Evolutionary conservation across 225 moss, liverwort and hornwort species (phyloP).

Genomic region (Asterella californica): DNA sequence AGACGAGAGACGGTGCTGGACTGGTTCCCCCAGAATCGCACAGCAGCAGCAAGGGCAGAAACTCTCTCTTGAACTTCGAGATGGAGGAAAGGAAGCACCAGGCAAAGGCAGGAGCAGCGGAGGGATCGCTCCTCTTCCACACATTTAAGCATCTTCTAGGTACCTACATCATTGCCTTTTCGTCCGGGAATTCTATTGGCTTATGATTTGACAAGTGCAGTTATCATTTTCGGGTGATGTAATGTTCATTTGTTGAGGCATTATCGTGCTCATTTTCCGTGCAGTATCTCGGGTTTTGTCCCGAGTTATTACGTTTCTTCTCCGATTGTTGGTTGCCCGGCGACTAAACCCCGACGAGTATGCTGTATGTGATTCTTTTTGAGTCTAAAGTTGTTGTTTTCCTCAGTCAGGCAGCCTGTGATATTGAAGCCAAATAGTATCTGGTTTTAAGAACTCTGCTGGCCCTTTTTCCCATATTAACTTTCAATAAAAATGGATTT

Average conservation of each 20-base stretch:
- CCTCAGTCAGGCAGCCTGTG: too few species aligned
- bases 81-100: too few species aligned
- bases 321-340: slow-evolving; percentile 73
- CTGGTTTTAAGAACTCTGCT: neutral
- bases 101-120: too few species aligned
- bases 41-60: too few species aligned
- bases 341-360: slow-evolving; percentile 79
- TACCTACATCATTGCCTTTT: neutral
- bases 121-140: too few species aligned
- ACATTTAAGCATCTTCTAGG: too few species aligned
- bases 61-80: too few species aligned
- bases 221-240: too few species aligned
- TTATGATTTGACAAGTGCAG: too few species aligned
- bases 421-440: neutral
- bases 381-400: neutral
- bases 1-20: too few species aligned
- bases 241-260: neutral
- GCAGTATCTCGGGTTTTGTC: slow-evolving; percentile 75
- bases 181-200: neutral
- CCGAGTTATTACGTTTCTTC: slow-evolving; percentile 58
- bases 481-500: neutral
- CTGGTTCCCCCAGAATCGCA: too few species aligned
- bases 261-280: neutral
- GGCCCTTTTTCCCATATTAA: neutral
- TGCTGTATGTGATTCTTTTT: slow-evolving; percentile 24